Evolutionary conservation across 306 rosid genomes (phyloP), one percentile per base, ranked within the genome.

Genomic region (Cucumis hystrix): DNA sequence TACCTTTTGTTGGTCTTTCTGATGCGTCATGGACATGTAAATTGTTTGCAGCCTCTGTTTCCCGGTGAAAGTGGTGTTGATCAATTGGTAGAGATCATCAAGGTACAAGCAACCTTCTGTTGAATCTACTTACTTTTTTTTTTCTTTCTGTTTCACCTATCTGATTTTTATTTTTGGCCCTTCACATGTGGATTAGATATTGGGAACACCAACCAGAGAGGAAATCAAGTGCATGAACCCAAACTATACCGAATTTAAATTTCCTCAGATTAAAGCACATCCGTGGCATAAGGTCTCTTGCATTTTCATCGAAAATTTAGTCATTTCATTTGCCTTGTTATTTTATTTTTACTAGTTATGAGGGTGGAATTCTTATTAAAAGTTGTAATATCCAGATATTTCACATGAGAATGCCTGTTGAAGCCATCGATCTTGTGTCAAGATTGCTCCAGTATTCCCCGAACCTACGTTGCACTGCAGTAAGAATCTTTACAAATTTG

Each of bases 31-130:
- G 51, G 78, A 63, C 78, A 51, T 72, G 70, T 17, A 59, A 54
- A 43, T 82, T 75, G 7, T 80, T 75, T 89, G 86, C 93, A 94
- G 98, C 98, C 98, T 12, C 65, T 94, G 86, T 94, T 94, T 90
- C 98, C 98, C 8, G 98, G 98, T 45, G 98, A 91, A 77, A 94
- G 96, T 79, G 97, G 97, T 20, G 96, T 94, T 79, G 98, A 94
- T 91, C 98, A 94, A 82, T 85, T 94, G 84, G 98, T 94, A 21
- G 97, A 94, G 87, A 94, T 94, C 76, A 94, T 94, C 68, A 94
- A 94, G 95, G 98, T 94, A 60, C 3, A 21, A 14, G 15, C 40
- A 10, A 21, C 11, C 20, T 58, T 16, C 37, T 75, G 18, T 58
- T 73, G 23, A 72, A 6, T 16, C 3, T 47, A 47, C 60, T 72